Base-by-base conservation (phyloP, 495 filamentous ascomycete genomes). In the Podospora australis region DNA sequence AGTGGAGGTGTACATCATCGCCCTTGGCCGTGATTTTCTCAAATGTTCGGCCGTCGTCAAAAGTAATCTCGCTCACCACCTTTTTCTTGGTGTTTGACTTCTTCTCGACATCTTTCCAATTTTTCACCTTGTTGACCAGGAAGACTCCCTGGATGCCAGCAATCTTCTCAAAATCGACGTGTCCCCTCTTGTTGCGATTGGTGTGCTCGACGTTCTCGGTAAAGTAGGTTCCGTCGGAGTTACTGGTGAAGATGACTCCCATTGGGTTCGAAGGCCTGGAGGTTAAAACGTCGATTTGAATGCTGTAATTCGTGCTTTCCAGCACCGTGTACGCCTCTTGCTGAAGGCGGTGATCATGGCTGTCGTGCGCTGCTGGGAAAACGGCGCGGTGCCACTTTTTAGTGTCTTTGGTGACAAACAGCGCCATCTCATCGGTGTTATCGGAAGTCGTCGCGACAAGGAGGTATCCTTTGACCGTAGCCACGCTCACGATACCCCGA, bases 141-240 rank as follows among this genome's bases (percentile, higher is more conserved):
- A 92, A 81, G 51, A 97, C 87, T 11, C 92, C 92, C 60, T 97
- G 89, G 35, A 98, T 89, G 41, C 80, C 80, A 30, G 82, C 71
- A 38, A 97, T 78, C 64, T 94, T 91, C 60, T 98, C 92, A 56
- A 97, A 98, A 63, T 97, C 92, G 32, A 97, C 89, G 21, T 77
- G 72, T 5, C 86, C 87, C 3, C 66, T 56, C 10, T 45, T 21
- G 60, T 87, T 80, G 43, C 89, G 82, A 65, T 98, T 97, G 23
- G 90, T 96, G 62, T 96, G 80, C 56, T 91, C 84, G 43, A 88
- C 80, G 60, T 96, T 96, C 45, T 83, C 79, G 0, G 80, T 89
- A 64, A 96, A 98, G 61, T 94, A 96, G 2, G 90, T 95, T 35
- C 92, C 92, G 58, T 96, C 92, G 16, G 88, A 95, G 56, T 97